These are phyloP conservation scores for Trichoderma koningiopsis DNA, from an alignment of 2,329 filamentous ascomycete species.

Conservation along the genomic window DNA sequence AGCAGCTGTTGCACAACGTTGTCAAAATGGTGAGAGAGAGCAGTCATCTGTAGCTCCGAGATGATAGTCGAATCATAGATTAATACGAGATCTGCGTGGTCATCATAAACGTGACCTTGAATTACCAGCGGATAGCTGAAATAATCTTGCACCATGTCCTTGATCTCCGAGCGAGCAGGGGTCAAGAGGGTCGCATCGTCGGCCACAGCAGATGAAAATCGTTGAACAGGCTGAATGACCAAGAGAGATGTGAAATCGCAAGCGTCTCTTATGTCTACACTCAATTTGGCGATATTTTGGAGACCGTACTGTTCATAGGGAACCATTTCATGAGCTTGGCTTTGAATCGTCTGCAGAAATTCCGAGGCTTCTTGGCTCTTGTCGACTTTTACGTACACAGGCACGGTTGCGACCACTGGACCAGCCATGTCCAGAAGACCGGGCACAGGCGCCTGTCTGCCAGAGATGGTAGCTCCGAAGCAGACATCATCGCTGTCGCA, in stretches of 20 bases:
- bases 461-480: slow-evolving; percentile 36
- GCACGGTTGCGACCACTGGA: slow-evolving; percentile 38
- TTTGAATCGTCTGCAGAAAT: slow-evolving; percentile 27
- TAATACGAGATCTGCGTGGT: slow-evolving; percentile 14
- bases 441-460: slow-evolving; percentile 34
- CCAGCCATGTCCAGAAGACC: slow-evolving; percentile 35
- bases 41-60: not conserved
- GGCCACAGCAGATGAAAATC: not conserved
- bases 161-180: not conserved
- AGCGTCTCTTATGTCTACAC: slow-evolving; percentile 26
- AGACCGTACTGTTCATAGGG: slow-evolving; percentile 31
- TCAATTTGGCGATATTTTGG: slow-evolving; percentile 28
- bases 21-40: slow-evolving; percentile 16
- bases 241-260: slow-evolving; percentile 36
- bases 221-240: slow-evolving; percentile 31
- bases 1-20: slow-evolving; percentile 9
- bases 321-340: slow-evolving; percentile 13
- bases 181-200: not conserved
- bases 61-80: slow-evolving; percentile 20
- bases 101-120: slow-evolving; percentile 15
- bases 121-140: slow-evolving; percentile 23
- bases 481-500: slow-evolving; percentile 31
- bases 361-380: slow-evolving; percentile 21
- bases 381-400: slow-evolving; percentile 30
- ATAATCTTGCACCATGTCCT: slow-evolving; percentile 21